These are phyloP conservation scores for Liquidambar formosana DNA, from an alignment of 164 flowering plant species.

Conservation along the genomic window DNA sequence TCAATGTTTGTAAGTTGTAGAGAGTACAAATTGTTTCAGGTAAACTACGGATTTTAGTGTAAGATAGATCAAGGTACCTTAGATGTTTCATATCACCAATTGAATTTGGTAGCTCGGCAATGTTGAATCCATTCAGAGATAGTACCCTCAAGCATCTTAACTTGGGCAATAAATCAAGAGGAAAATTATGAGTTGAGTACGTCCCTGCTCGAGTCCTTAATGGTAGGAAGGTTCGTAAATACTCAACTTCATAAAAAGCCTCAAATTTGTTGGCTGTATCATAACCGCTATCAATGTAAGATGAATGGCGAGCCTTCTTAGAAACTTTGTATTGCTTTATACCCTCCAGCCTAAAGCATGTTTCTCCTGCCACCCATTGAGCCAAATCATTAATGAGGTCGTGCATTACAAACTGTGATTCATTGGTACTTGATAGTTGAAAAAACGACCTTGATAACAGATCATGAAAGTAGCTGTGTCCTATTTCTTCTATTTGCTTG, in stretches of 20 bases:
- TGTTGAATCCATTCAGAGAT: constrained; percentile 9
- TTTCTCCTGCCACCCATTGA: constrained; percentile 17
- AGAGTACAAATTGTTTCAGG: not conserved
- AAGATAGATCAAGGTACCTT: constrained; percentile 17
- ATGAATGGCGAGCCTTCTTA: constrained; percentile 20
- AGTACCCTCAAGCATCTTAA: constrained; percentile 18
- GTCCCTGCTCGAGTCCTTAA: not conserved
- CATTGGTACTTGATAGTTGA: not conserved
- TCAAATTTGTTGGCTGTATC: constrained; percentile 17
- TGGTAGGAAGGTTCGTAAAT: constrained; percentile 31
- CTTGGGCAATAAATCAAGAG: constrained; percentile 13
- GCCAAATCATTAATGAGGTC: constrained; percentile 42
- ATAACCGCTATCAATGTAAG: constrained; percentile 1
- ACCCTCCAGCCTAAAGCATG: constrained; percentile 14
- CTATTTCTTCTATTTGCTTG: constrained; percentile 25
- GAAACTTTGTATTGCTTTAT: not conserved
- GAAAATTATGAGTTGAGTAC: no score
- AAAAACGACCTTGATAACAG: constrained; percentile 35
- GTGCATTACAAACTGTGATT: constrained; percentile 27
- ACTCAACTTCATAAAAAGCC: not conserved
- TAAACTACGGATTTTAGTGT: not conserved
- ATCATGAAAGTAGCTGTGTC: constrained; percentile 18
- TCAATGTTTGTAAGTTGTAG: constrained; percentile 16
- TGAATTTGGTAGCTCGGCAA: constrained; percentile 9
- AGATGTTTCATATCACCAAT: constrained; percentile 16